A percentile compares a stretch with the other conserved stretches of the same genome.
Conservation (phyloP, 2,329 filamentous ascomycete species). For the Fusarium sterilihyphosum region DNA sequence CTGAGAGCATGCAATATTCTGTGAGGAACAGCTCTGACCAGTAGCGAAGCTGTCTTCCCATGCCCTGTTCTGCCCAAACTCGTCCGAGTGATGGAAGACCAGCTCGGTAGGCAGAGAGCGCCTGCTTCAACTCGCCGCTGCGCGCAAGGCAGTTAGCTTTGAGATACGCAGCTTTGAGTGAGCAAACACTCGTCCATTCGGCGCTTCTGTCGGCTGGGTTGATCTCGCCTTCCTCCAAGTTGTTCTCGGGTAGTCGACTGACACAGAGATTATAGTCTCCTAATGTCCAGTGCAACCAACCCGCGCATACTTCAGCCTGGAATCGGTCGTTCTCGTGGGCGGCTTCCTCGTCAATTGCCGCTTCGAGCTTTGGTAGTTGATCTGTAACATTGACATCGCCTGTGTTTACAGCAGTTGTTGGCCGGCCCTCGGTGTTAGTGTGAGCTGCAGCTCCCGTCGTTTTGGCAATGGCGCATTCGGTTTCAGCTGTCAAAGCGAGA, state of each 20-base stretch:
- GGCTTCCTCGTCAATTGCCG: constrained; percentile 68
- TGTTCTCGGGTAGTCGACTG: constrained; percentile 69
- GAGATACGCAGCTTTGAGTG: constrained; percentile 81
- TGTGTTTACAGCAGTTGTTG: constrained; percentile 55
- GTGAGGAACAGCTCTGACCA: constrained; percentile 84
- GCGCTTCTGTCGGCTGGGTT: constrained; percentile 64
- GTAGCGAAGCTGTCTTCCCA: constrained; percentile 73
- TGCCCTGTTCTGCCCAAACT: constrained; percentile 60
- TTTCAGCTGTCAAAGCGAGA: constrained; percentile 74
- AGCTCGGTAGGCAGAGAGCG: constrained; percentile 72
- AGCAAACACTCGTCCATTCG: constrained; percentile 85
- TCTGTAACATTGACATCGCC: constrained; percentile 57
- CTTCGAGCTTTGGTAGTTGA: constrained; percentile 61
- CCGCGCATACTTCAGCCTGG: constrained; percentile 84
- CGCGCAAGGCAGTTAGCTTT: constrained; percentile 72
- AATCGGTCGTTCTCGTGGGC: constrained; percentile 68
- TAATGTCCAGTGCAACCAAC: constrained; percentile 84
- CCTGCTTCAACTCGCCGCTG: constrained; percentile 62
- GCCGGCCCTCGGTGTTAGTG: constrained; percentile 43
- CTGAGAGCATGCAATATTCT: constrained; percentile 76
- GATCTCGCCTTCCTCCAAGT: constrained; percentile 62
- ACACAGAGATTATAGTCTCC: constrained; percentile 70
- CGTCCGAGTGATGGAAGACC: constrained; percentile 70
- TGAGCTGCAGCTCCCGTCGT: constrained; percentile 50
- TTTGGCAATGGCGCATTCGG: constrained; percentile 72